These are phyloP conservation scores for Fusarium sp. DNA, from an alignment of 2,329 filamentous ascomycete species.

Conservation along the genomic window DNA sequence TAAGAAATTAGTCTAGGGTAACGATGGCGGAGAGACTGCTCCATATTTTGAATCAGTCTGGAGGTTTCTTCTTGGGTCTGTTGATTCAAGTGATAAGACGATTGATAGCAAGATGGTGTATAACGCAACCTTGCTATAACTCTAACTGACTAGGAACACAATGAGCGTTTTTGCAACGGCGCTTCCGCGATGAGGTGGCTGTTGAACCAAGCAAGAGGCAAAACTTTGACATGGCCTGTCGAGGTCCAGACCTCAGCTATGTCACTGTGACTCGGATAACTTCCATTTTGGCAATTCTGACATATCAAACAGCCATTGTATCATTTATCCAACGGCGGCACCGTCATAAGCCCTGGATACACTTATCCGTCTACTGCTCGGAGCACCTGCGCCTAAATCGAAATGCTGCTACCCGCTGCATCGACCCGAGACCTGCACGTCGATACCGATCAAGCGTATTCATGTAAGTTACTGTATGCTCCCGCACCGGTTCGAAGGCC, in stretches of 20 bases:
- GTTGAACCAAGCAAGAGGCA: background rate
- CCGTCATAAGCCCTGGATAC: constrained; percentile 14
- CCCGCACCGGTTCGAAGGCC: constrained; percentile 15
- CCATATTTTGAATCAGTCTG: constrained; percentile 17
- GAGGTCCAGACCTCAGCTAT: constrained; percentile 3
- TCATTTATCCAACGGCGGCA: constrained; percentile 9
- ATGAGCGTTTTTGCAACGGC: constrained; percentile 3
- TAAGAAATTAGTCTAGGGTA: constrained; percentile 30
- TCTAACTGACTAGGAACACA: constrained; percentile 5
- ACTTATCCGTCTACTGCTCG: constrained; percentile 21
- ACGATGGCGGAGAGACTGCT: constrained; percentile 20
- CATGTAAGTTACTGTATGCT: constrained; percentile 4
- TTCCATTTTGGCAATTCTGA: constrained; percentile 17
- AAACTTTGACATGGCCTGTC: constrained; percentile 2
- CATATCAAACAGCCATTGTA: constrained; percentile 19
- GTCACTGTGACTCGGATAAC: constrained; percentile 6
- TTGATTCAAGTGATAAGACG: constrained; percentile 23
- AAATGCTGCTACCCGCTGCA: constrained; percentile 11
- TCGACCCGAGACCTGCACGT: constrained; percentile 37
- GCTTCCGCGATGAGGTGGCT: background rate
- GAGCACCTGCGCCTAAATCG: constrained; percentile 13
- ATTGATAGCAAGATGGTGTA: constrained; percentile 22
- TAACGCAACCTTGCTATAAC: constrained; percentile 14
- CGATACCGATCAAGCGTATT: constrained; percentile 32
- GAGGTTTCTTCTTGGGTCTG: background rate